These are phyloP conservation scores for Yamadazyma epiphylla DNA, from an alignment of 1,139 yeast genomes.

Conservation along the genomic window DNA sequence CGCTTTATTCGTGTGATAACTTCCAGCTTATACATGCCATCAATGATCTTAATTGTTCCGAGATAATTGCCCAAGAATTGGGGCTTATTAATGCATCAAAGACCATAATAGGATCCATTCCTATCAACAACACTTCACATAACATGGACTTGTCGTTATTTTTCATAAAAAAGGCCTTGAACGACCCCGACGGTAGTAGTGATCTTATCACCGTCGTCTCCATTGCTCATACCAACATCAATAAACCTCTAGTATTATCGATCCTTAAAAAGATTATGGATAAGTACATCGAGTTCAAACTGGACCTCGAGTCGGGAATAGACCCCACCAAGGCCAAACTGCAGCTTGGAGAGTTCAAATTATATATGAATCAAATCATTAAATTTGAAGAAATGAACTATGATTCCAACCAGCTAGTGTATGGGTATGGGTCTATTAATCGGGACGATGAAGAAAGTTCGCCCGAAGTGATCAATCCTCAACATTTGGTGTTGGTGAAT, in stretches of 20 bases:
- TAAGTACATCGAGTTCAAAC: constrained; percentile 42
- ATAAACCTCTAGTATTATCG: constrained; percentile 43
- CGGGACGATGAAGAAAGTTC: constrained; percentile 13
- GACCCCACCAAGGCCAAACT: constrained; percentile 14
- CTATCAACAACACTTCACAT: constrained; percentile 24
- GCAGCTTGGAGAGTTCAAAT: constrained; percentile 47
- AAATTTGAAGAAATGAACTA: constrained; percentile 46
- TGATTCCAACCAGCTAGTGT: constrained; percentile 30
- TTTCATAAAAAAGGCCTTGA: constrained; percentile 45
- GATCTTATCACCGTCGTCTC: constrained; percentile 50
- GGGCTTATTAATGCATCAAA: constrained; percentile 49
- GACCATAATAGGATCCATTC: constrained; percentile 43
- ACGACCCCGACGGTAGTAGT: constrained; percentile 41
- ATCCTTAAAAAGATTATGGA: constrained; percentile 48
- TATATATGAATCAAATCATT: constrained; percentile 50
- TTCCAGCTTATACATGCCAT: constrained; percentile 33
- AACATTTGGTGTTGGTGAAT: constrained; percentile 37
- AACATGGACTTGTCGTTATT: constrained; percentile 38
- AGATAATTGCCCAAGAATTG: constrained; percentile 51
- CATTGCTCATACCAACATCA: constrained; percentile 41
- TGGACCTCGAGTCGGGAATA: constrained; percentile 15
- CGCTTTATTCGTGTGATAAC: constrained; percentile 54
- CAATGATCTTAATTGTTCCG: constrained; percentile 47
- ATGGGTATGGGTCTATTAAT: constrained; percentile 31
- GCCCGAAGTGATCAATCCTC: constrained; percentile 30